phyloP scores from a whole-genome alignment of 176 grass and related monocot genomes.

The Saccharum officinarum region DNA sequence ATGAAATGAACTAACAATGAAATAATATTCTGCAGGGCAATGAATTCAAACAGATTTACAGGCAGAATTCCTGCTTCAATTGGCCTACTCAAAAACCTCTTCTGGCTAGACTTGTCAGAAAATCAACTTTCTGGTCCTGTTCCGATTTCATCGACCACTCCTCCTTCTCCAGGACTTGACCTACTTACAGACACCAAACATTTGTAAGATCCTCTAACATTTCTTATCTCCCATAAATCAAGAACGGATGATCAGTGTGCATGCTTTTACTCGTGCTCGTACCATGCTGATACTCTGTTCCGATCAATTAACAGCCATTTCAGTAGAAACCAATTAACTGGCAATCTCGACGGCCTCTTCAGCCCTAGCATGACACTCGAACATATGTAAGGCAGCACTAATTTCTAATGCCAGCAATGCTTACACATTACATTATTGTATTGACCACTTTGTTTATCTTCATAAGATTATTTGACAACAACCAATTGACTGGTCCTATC shows the following conservation, averaged over 20 bases:
- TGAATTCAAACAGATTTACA: slow-evolving; percentile 53
- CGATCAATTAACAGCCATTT: slow-evolving; percentile 47
- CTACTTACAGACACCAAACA: slow-evolving; percentile 38
- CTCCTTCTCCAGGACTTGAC: slow-evolving; percentile 51
- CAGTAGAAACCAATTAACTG: slow-evolving; percentile 46
- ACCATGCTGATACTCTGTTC: neutral
- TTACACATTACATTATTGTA: neutral
- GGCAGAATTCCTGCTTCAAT: slow-evolving; percentile 50
- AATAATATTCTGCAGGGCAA: slow-evolving; percentile 37
- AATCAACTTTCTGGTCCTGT: slow-evolving; percentile 48
- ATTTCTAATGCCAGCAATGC: neutral
- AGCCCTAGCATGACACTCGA: slow-evolving; percentile 40
- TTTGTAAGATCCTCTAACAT: slow-evolving; percentile 38
- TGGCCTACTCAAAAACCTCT: slow-evolving; percentile 47
- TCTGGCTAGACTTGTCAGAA: slow-evolving; percentile 45
- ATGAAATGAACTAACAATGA: slow-evolving; percentile 8
- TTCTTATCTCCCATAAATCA: neutral
- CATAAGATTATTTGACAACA: slow-evolving; percentile 51
- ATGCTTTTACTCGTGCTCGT: neutral
- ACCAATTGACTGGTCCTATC: slow-evolving; percentile 46
- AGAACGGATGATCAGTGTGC: neutral
- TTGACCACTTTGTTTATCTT: slow-evolving; percentile 23
- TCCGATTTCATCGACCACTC: slow-evolving; percentile 40
- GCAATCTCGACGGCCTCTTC: slow-evolving; percentile 42
- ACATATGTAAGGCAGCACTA: slow-evolving; percentile 47